A percentile compares a stretch with the other conserved stretches of the same genome.
phyloP scores from a whole-genome alignment of 129 eudicot species.

The Ambrosia trifida region DNA sequence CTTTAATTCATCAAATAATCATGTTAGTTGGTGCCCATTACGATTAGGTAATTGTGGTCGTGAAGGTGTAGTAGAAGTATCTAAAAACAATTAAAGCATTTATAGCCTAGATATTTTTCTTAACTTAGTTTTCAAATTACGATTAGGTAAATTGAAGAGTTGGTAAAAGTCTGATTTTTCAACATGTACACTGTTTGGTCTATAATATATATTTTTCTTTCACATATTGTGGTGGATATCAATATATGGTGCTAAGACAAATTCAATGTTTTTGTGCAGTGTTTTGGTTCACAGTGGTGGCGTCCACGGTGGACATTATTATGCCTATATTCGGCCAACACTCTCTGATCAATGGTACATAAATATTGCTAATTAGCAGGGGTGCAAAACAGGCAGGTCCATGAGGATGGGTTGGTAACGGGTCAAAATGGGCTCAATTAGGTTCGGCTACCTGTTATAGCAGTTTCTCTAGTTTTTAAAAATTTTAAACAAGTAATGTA shows the following conservation, averaged over 20 bases:
- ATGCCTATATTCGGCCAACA: constrained; percentile 87
- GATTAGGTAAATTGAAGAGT: background rate
- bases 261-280: constrained; percentile 48
- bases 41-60: background rate
- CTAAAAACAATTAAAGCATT: background rate
- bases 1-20: background rate
- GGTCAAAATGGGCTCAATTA: background rate
- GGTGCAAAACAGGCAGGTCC: background rate
- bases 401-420: background rate
- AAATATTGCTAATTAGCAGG: constrained; percentile 3
- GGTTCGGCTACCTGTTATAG: background rate
- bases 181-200: constrained; percentile 6
- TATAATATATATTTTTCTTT: background rate
- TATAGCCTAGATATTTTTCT: background rate
- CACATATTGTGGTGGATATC: constrained; percentile 17
- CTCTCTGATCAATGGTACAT: constrained; percentile 82
- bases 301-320: constrained; percentile 95
- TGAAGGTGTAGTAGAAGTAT: background rate
- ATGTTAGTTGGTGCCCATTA: background rate
- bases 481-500: background rate
- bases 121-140: background rate
- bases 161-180: constrained; percentile 2
- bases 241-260: constrained; percentile 15
- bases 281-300: constrained; percentile 99
- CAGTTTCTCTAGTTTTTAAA: background rate